phyloP scores from a whole-genome alignment of 2,329 filamentous ascomycete species.

The Talaromyces pinophilus region DNA sequence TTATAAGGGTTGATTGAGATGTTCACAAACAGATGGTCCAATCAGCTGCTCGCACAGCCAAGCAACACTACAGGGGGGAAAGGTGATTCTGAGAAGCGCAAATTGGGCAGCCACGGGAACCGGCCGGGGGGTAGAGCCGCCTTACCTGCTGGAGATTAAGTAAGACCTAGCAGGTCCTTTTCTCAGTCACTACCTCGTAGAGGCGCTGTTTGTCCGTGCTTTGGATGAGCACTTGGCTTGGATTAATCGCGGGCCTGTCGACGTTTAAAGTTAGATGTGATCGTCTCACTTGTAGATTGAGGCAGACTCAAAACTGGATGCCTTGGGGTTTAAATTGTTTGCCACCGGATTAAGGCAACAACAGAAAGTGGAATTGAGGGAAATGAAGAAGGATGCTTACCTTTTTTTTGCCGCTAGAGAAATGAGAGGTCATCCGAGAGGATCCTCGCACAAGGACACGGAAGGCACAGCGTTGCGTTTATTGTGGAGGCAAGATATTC shows the following conservation, averaged over 20 bases:
- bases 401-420: slow-evolving; percentile 15
- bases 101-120: slow-evolving; percentile 17
- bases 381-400: slow-evolving; percentile 7
- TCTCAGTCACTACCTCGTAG: slow-evolving; percentile 14
- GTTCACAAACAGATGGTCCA: slow-evolving; percentile 9
- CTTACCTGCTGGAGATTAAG: slow-evolving; percentile 13
- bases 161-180: slow-evolving; percentile 13
- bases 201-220: slow-evolving; percentile 11
- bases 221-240: neutral
- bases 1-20: slow-evolving; percentile 14
- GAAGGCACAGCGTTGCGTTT: neutral
- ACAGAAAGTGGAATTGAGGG: slow-evolving; percentile 1
- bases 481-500: slow-evolving; percentile 15
- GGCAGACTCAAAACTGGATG: neutral
- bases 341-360: slow-evolving; percentile 3
- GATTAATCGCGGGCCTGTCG: neutral
- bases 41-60: slow-evolving; percentile 13
- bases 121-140: slow-evolving; percentile 2
- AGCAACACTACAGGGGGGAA: slow-evolving; percentile 9
- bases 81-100: slow-evolving; percentile 4
- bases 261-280: slow-evolving; percentile 10
- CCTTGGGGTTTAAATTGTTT: slow-evolving; percentile 4
- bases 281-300: slow-evolving; percentile 9
- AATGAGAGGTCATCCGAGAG: neutral
- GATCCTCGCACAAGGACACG: neutral